Percentiles rank a stretch among this genome's conserved stretches.
These are phyloP conservation scores for Fagopyrum esculentum DNA, from an alignment of 148 eudicot genomes.

Conservation along the genomic window DNA sequence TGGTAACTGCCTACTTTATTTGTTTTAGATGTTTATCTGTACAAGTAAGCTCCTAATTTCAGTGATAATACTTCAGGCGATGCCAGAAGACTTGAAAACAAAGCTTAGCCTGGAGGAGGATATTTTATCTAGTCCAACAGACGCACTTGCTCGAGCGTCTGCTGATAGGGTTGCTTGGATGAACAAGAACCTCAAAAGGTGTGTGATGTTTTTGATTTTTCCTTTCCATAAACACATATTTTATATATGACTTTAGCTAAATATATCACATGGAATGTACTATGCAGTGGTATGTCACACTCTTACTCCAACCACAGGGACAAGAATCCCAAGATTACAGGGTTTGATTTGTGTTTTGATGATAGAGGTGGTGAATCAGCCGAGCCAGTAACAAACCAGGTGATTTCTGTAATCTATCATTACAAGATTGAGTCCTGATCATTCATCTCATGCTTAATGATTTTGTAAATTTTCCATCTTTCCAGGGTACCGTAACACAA, in stretches of 20 bases:
- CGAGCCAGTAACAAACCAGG: constrained; percentile 46
- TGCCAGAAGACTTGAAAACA: constrained; percentile 89
- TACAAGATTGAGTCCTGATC: neutral
- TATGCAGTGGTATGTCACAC: constrained; percentile 60
- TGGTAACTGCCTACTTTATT: constrained; percentile 10
- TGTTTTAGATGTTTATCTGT: neutral
- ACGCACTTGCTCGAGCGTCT: constrained; percentile 64
- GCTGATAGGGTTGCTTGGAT: constrained; percentile 53
- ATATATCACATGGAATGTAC: neutral
- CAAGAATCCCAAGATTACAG: constrained; percentile 36
- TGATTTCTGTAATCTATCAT: constrained; percentile 7
- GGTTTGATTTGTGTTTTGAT: constrained; percentile 39
- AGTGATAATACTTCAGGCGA: constrained; percentile 37
- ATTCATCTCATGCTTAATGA: neutral
- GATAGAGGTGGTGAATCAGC: constrained; percentile 42
- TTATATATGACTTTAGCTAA: neutral
- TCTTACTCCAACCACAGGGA: constrained; percentile 66
- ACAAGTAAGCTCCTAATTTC: neutral
- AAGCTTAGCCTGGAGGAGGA: constrained; percentile 93
- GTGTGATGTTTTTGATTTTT: constrained; percentile 18
- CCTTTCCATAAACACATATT: neutral
- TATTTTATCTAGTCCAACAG: constrained; percentile 62
- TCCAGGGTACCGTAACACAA: constrained; percentile 50
- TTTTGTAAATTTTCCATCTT: neutral
- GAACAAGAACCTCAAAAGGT: constrained; percentile 60